Conservation (phyloP, 352 stramenopile genomes). For the Thalassiosira mediterranea region DNA sequence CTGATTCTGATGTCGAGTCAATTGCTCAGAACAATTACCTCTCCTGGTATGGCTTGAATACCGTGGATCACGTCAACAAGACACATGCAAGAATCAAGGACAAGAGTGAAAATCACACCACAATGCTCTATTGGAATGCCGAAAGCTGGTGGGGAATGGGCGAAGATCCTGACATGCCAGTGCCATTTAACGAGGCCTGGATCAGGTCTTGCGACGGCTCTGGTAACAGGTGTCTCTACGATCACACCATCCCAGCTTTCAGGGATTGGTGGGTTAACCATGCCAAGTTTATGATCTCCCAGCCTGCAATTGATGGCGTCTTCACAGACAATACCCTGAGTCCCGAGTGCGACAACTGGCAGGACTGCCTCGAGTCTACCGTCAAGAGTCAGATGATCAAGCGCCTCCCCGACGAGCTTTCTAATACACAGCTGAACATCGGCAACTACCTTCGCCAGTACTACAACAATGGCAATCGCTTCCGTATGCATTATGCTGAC, state of each 20-base stretch:
- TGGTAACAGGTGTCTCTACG: background rate
- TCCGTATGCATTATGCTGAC: background rate
- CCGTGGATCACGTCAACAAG: background rate
- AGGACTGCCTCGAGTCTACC: slow-evolving; percentile 2
- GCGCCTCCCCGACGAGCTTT: background rate
- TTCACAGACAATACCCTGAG: slow-evolving; percentile 4
- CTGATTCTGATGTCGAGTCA: background rate
- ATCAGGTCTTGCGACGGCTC: background rate
- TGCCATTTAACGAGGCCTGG: too few relatives aligned
- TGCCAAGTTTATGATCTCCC: background rate
- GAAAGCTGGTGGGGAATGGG: background rate
- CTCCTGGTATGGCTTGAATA: slow-evolving; percentile 4
- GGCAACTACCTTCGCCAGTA: background rate
- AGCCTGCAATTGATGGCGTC: background rate
- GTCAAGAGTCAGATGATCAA: background rate
- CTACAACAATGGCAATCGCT: background rate
- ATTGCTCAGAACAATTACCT: background rate
- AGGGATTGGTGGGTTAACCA: background rate
- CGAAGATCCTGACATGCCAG: too few relatives aligned
- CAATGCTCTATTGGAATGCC: background rate
- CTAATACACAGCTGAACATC: too few relatives aligned
- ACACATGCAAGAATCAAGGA: background rate
- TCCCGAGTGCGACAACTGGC: background rate
- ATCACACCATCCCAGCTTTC: background rate
- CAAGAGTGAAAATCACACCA: background rate